Evolutionary conservation across 306 rosid genomes (phyloP), one percentile per base, ranked within the genome.

Genomic region (Gleditsia sinensis): DNA sequence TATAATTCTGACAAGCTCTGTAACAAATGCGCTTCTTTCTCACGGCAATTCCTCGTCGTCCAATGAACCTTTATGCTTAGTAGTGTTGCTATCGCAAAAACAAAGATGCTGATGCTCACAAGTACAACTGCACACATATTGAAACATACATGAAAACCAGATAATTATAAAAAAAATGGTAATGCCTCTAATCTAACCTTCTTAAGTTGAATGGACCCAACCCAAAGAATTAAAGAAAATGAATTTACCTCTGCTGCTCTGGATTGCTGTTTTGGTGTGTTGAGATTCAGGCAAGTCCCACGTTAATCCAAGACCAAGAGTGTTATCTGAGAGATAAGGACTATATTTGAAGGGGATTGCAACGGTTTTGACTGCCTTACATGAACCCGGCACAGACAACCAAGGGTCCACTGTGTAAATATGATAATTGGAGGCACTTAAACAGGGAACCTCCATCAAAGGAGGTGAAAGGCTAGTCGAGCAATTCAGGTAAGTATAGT

Each of bases 261-360:
- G 67, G 80, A 83, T 33, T 36, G 3, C 46, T 58, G 69, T 50
- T 65, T 59, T 70, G 37, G 8, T 69, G 49, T 86, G 84, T 73
- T 75, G 10, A 67, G 74, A 61, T 51, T 74, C 76, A 66, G 67
- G 81, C 59, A 54, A 46, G 77, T 75, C 60, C 98, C 98, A 91
- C 30, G 89, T 85, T 17, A 94, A 87, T 74, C 82, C 67, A 20
- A 94, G 96, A 67, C 98, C 98, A 54, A 94, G 88, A 19, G 83
- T 82, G 6, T 79, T 85, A 27, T 84, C 97, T 40, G 88, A 77
- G 46, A 94, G 71, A 68, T 85, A 94, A 27, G 96, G 96, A 30
- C 90, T 91, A 49, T 86, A 94, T 46, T 20, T 73, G 39, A 89
- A 88, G 39, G 98, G 98, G 74, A 94, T 88, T 2, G 82, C 78